phyloP scores from a whole-genome alignment of 2,329 filamentous ascomycete species.

The Plectosphaerella sp. region DNA sequence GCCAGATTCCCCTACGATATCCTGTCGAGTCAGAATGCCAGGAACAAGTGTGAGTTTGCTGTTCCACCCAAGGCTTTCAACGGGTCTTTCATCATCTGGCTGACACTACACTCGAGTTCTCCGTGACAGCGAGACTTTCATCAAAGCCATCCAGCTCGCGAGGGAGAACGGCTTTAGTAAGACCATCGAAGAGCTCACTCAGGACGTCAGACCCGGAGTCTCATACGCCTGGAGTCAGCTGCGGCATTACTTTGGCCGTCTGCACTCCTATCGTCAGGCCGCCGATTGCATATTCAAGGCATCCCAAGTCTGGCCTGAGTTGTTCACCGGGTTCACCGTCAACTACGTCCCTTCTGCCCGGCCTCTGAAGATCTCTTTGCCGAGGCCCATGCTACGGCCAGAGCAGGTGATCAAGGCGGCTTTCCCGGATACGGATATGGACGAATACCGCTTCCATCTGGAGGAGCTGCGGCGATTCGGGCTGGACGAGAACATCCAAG shows the following conservation, averaged over 20 bases:
- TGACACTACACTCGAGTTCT: slow-evolving; percentile 7
- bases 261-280: slow-evolving; percentile 16
- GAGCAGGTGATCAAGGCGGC: slow-evolving; percentile 17
- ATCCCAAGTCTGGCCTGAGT: slow-evolving; percentile 17
- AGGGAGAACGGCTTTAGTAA: slow-evolving; percentile 1
- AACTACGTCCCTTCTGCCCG: slow-evolving; percentile 16
- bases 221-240: slow-evolving; percentile 20
- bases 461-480: background rate
- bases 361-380: slow-evolving; percentile 10
- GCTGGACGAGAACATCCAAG: background rate
- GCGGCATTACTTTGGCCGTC: slow-evolving; percentile 20
- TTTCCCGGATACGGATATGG: background rate
- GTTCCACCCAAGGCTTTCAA: background rate
- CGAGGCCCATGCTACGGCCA: background rate
- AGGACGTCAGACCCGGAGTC: background rate
- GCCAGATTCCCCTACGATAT: background rate
- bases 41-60: background rate
- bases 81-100: background rate
- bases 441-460: background rate
- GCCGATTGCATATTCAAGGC: slow-evolving; percentile 15
- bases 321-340: slow-evolving; percentile 26
- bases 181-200: background rate
- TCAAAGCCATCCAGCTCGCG: slow-evolving; percentile 8
- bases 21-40: background rate
- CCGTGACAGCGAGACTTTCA: slow-evolving; percentile 10